Evolutionary conservation across 169 alveolate species (phyloP).

Genomic region (Eimeria necatrix): DNA sequence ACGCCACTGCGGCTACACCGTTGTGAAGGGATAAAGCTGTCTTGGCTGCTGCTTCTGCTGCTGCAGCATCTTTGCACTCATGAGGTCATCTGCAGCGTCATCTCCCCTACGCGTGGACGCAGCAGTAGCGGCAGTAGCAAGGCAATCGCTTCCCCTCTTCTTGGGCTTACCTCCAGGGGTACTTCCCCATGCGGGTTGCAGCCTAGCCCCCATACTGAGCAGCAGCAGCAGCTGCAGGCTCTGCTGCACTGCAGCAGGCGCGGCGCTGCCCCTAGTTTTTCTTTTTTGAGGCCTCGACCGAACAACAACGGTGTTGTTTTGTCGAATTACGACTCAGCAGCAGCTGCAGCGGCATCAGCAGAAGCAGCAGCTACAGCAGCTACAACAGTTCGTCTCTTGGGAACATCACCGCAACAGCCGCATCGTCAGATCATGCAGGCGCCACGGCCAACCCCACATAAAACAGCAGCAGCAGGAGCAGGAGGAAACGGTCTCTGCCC

Average conservation of each 20-base stretch:
- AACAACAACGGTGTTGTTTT: not conserved
- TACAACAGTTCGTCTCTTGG: not conserved
- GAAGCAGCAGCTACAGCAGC: not conserved
- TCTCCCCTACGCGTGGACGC: not conserved
- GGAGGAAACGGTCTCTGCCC: not conserved
- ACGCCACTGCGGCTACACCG: not conserved
- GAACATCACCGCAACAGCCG: not conserved
- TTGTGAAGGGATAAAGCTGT: not conserved
- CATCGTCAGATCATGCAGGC: not conserved
- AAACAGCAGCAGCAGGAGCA: slow-evolving; percentile 5
- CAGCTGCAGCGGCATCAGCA: not conserved
- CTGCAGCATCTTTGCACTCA: not conserved
- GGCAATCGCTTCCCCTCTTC: not conserved
- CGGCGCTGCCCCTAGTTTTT: not conserved
- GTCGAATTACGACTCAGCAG: not conserved
- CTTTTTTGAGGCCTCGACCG: not conserved
- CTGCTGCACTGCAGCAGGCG: not conserved
- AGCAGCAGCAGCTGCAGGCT: slow-evolving; percentile 4
- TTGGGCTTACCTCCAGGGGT: not conserved
- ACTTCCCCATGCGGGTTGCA: not conserved
- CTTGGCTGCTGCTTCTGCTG: slow-evolving; percentile 26
- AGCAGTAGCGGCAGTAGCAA: not conserved
- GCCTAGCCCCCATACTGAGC: not conserved
- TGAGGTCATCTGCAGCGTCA: not conserved
- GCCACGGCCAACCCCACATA: not conserved